Conservation (phyloP, 306 rosid species). For the Prunus davidiana region DNA sequence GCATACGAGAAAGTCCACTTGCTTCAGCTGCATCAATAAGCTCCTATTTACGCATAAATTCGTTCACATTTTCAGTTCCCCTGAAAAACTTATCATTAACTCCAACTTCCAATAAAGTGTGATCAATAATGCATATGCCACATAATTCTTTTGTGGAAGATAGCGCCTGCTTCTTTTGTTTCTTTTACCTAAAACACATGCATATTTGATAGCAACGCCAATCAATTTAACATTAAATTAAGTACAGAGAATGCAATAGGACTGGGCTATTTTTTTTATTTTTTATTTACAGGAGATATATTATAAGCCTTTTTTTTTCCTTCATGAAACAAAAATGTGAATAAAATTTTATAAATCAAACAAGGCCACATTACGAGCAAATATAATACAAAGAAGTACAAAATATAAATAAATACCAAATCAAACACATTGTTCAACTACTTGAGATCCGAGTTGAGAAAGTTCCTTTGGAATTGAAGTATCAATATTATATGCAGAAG, state of each 20-base stretch:
- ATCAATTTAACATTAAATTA: not conserved
- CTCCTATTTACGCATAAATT: constrained; percentile 86
- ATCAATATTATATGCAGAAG: too few species aligned
- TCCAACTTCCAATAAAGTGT: constrained; percentile 43
- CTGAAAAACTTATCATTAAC: constrained; percentile 34
- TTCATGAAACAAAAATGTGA: too few species aligned
- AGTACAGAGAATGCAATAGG: not conserved
- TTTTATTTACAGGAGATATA: too few species aligned
- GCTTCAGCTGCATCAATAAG: constrained; percentile 94
- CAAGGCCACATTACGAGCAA: too few species aligned
- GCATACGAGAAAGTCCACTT: constrained; percentile 77
- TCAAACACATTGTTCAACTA: too few species aligned
- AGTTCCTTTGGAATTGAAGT: too few species aligned
- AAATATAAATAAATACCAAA: too few species aligned
- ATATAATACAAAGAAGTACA: too few species aligned
- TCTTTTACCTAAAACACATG: constrained; percentile 47
- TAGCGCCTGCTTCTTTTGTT: constrained; percentile 52
- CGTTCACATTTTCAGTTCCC: constrained; percentile 72
- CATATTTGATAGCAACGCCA: constrained; percentile 12
- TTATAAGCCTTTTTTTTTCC: too few species aligned
- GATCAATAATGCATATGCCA: constrained; percentile 77
- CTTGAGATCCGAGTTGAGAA: too few species aligned
- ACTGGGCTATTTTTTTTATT: too few species aligned
- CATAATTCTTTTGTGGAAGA: constrained; percentile 80
- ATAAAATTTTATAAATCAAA: too few species aligned